phyloP scores from a whole-genome alignment of 805 yeast genomes.

The Blastobotrys robertii region DNA sequence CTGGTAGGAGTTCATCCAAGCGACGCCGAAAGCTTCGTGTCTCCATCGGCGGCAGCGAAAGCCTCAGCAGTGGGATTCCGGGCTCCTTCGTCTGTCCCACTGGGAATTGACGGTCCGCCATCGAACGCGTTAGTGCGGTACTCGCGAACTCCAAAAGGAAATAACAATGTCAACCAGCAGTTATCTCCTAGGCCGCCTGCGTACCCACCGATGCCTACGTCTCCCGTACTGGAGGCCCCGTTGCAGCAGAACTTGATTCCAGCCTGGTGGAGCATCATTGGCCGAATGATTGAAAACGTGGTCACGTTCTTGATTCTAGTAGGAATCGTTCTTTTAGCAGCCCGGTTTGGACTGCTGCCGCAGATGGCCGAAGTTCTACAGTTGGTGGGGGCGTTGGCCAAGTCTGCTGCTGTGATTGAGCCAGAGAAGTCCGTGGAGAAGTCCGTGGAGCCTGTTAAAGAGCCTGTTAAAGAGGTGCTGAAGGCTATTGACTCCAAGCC shows the following conservation, averaged over 20 bases:
- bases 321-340: conserved; percentile 20
- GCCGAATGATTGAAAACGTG: conserved; percentile 32
- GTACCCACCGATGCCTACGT: conserved; percentile 3
- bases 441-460: no score
- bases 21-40: neutral
- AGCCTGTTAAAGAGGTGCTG: no score
- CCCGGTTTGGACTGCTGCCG: conserved; percentile 19
- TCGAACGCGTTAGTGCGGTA: neutral
- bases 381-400: conserved; percentile 4
- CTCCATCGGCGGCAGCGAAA: conserved; percentile 2
- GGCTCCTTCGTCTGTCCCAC: neutral
- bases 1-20: conserved; percentile 20
- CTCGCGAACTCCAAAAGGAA: neutral
- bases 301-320: conserved; percentile 28
- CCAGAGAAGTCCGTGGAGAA: no score
- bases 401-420: neutral
- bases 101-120: conserved; percentile 3
- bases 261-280: conserved; percentile 13
- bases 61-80: neutral
- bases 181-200: neutral
- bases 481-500: neutral
- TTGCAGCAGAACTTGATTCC: neutral
- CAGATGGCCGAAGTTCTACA: conserved; percentile 17
- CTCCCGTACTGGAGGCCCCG: conserved; percentile 7
- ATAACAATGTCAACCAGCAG: neutral